Conservation (phyloP, 148 eudicot species). For the Rhododendron henanense region DNA sequence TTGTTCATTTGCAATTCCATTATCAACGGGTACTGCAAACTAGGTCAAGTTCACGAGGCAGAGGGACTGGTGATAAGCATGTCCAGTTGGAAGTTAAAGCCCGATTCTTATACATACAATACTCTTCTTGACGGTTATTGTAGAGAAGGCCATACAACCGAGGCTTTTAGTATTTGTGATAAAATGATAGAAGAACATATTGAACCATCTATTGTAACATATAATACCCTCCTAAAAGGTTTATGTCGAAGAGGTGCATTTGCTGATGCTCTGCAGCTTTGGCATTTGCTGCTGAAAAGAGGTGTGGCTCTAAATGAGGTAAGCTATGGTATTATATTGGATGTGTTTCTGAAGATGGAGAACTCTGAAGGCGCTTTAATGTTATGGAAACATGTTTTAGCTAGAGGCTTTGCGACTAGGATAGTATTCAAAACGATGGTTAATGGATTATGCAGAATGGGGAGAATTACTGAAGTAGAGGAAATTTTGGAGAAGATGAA, state of each 20-base stretch:
- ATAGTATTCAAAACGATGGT: slow-evolving; percentile 60
- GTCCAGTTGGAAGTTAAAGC: slow-evolving; percentile 58
- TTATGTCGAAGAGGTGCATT: slow-evolving; percentile 49
- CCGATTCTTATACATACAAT: slow-evolving; percentile 77
- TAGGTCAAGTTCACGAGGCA: slow-evolving; percentile 53
- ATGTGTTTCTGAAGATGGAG: slow-evolving; percentile 54
- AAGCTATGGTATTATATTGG: slow-evolving; percentile 67
- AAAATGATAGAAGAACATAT: slow-evolving; percentile 52
- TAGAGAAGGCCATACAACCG: slow-evolving; percentile 34
- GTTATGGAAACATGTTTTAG: slow-evolving; percentile 60
- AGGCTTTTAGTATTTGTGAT: slow-evolving; percentile 58
- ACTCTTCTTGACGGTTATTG: slow-evolving; percentile 72
- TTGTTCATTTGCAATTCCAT: slow-evolving; percentile 57
- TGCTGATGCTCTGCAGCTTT: slow-evolving; percentile 35
- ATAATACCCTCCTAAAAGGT: slow-evolving; percentile 74
- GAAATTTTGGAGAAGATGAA: slow-evolving; percentile 54
- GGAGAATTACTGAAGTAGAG: slow-evolving; percentile 63
- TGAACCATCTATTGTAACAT: slow-evolving; percentile 51
- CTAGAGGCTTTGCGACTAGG: slow-evolving; percentile 41
- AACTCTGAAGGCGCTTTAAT: slow-evolving; percentile 38
- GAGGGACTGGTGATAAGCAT: slow-evolving; percentile 36
- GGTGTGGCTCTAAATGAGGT: slow-evolving; percentile 54
- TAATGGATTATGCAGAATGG: slow-evolving; percentile 75
- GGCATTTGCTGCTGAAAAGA: slow-evolving; percentile 51
- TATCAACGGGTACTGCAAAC: slow-evolving; percentile 80